phyloP scores from a whole-genome alignment of 176 grass and related monocot species.

The Poa pratensis region DNA sequence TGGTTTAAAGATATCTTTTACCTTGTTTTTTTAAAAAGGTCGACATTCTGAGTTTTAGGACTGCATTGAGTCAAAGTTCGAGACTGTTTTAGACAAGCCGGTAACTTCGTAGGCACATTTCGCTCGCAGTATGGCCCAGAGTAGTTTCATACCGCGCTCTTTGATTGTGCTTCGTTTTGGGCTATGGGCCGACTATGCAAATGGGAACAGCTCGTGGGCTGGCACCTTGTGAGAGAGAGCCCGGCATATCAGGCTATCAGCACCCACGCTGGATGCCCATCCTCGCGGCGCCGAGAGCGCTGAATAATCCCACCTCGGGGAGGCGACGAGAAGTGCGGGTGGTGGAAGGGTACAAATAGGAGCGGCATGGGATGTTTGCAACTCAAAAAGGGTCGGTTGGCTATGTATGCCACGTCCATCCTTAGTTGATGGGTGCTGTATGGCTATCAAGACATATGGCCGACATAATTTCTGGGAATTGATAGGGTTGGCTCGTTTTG shows the following conservation, averaged over 20 bases:
- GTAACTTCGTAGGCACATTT: no score
- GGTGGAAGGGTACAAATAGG: neutral
- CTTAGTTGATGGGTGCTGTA: constrained; percentile 81
- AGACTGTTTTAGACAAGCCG: no score
- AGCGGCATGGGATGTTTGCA: fast-evolving
- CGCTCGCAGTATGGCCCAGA: no score
- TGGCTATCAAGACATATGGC: constrained; percentile 99
- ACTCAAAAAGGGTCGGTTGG: constrained; percentile 74
- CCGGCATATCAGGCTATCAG: no score
- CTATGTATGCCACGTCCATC: constrained; percentile 91
- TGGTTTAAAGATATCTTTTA: no score
- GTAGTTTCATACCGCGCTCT: no score
- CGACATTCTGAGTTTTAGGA: no score
- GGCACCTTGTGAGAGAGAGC: neutral
- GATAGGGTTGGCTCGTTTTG: constrained; percentile 77
- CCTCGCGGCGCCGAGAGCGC: neutral
- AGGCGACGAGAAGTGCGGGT: neutral
- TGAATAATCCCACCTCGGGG: constrained; percentile 48
- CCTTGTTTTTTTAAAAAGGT: no score
- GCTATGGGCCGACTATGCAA: neutral
- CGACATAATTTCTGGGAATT: constrained; percentile 75
- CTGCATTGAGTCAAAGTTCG: no score
- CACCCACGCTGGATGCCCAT: neutral
- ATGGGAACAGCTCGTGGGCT: neutral
- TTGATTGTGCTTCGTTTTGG: no score